phyloP scores from a whole-genome alignment of 2,329 filamentous ascomycete genomes.

The Leptographium flavum region DNA sequence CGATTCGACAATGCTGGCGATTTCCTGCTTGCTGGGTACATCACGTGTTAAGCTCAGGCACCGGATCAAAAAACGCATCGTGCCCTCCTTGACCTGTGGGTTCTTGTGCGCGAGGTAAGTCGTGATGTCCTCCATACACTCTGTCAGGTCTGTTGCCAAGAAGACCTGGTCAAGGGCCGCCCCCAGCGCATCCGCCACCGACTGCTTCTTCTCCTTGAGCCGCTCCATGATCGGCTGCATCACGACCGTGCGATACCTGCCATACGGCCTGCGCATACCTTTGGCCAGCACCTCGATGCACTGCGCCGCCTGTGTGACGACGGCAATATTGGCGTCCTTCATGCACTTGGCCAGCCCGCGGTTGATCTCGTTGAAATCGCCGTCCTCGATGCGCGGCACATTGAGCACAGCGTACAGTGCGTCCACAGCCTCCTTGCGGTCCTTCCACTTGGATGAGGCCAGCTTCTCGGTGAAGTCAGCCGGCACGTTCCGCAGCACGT shows the following conservation, averaged over 20 bases:
- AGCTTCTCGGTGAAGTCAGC: constrained; percentile 72
- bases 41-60: constrained; percentile 71
- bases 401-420: constrained; percentile 63
- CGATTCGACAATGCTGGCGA: constrained; percentile 71
- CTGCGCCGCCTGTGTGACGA: constrained; percentile 84
- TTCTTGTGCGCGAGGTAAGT: constrained; percentile 88
- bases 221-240: constrained; percentile 89
- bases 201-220: constrained; percentile 90
- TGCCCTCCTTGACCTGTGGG: constrained; percentile 92
- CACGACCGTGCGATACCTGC: constrained; percentile 65
- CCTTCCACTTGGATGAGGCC: constrained; percentile 93
- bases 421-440: constrained; percentile 87
- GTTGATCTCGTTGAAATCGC: constrained; percentile 71
- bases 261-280: constrained; percentile 64
- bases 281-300: constrained; percentile 83
- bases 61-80: constrained; percentile 82
- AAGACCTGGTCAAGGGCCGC: constrained; percentile 65
- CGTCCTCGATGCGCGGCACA: constrained; percentile 83
- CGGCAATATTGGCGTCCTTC: constrained; percentile 96
- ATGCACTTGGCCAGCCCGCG: constrained; percentile 83
- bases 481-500: constrained; percentile 70
- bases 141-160: constrained; percentile 53
- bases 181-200: constrained; percentile 76
- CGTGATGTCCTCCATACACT: constrained; percentile 82
- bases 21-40: constrained; percentile 73